Percentiles rank a stretch among this genome's conserved stretches.
Evolutionary conservation across 345 rosid species (phyloP).

Genomic region (Noccaea caerulescens): DNA sequence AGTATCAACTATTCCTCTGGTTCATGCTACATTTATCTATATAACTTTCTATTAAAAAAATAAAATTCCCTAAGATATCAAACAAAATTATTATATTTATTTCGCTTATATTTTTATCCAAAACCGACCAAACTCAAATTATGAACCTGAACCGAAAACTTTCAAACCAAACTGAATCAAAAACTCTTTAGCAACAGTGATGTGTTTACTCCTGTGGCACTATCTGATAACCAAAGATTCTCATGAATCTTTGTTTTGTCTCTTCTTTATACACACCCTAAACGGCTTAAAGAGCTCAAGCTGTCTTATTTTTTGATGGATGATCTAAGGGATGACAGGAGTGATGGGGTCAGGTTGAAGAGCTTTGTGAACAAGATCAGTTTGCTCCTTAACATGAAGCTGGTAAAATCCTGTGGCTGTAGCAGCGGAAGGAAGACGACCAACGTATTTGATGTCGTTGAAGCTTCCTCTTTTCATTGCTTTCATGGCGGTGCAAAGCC

Average conservation of each 20-base stretch:
- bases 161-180: neutral
- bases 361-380: constrained; percentile 61
- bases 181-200: constrained; percentile 9
- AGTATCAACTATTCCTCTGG: too few relatives aligned
- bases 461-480: constrained; percentile 55
- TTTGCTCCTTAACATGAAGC: constrained; percentile 63
- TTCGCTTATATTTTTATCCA: too few relatives aligned
- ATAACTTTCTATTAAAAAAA: too few relatives aligned
- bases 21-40: too few relatives aligned
- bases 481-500: constrained; percentile 67
- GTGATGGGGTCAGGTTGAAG: constrained; percentile 60
- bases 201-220: neutral
- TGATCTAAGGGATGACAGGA: constrained; percentile 27
- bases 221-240: constrained; percentile 19
- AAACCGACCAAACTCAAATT: neutral
- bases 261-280: constrained; percentile 6
- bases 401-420: constrained; percentile 75
- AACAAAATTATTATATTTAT: too few relatives aligned
- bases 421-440: constrained; percentile 80
- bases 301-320: neutral
- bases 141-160: constrained; percentile 7
- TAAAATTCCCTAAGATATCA: too few relatives aligned
- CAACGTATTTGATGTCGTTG: constrained; percentile 67
- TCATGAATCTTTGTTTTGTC: neutral
- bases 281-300: neutral